Evolutionary conservation across 495 filamentous ascomycete species (phyloP), one percentile per base, ranked within the genome.

Genomic region (Pseudomonodictys pantanalensis): DNA sequence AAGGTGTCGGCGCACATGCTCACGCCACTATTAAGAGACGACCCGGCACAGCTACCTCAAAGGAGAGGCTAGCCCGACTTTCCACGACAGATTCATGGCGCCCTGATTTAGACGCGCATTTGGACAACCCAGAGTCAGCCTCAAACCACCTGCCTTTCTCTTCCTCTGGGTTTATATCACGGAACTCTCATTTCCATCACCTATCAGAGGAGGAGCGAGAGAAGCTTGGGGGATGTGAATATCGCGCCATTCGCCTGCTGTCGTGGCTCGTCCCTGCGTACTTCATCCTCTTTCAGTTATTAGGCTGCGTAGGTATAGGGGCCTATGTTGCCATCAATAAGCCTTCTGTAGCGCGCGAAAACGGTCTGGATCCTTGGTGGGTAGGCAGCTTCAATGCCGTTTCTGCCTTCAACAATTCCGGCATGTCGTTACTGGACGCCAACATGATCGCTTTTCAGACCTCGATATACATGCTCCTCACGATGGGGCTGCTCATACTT

Each of bases 401-500:
- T 15, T 90, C 86, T 47, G 91, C 89, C 2, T 96, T 96, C 71
- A 91, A 88, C 63, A 96, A 95, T 68, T 86, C 81, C 20, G 91
- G 91, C 20, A 92, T 96, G 90, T 83, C 83, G 18, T 80, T 96
- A 29, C 71, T 96, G 39, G 90, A 95, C 71, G 76, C 80, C 18
- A 95, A 95, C 62, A 90, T 95, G 78, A 69, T 82, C 5, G 81
- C 84, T 0, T 90, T 87, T 66, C 81, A 86, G 67, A 75, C 73
- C 1, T 77, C 79, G 5, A 73, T 80, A 69, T 95, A 90, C 67
- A 81, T 90, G 7, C 77, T 96, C 10, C 71, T 95, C 18, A 87
- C 86, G 12, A 87, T 92, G 83, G 80, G 80, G 30, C 69, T 88
- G 15, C 71, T 95, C 60, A 93, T 93, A 55, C 78, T 96, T 11